Conservation (phyloP, 1,284 basidiomycete genomes). For the Fomitopsis schrenkii region DNA sequence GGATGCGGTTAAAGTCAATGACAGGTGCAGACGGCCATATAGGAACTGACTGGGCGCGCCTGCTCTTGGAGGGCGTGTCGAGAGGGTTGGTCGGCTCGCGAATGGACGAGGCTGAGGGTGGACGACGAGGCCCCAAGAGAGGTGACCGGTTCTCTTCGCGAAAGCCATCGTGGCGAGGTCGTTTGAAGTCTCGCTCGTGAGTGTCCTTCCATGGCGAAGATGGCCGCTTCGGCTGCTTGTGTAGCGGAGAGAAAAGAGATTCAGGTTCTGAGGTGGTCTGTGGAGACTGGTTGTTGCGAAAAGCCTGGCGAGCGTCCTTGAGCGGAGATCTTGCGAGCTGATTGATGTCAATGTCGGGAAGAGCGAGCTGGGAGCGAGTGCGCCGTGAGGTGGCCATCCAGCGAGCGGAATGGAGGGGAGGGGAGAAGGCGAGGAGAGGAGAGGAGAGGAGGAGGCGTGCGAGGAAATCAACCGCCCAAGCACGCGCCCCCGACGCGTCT, state of each 20-base stretch:
- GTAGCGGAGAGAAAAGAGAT: not conserved
- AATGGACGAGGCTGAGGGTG: conserved; percentile 1
- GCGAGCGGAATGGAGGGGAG: not conserved
- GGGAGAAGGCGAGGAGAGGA: not conserved
- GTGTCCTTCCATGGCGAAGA: conserved; percentile 1
- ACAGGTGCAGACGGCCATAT: not conserved
- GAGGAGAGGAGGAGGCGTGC: not conserved
- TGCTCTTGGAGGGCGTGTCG: not conserved
- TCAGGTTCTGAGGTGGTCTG: not conserved
- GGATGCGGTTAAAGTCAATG: not conserved
- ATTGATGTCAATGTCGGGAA: conserved; percentile 11
- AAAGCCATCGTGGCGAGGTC: conserved; percentile 1
- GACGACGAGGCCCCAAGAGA: not conserved
- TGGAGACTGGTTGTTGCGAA: not conserved
- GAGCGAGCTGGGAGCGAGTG: conserved; percentile 15
- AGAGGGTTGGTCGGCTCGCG: not conserved
- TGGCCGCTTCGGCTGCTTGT: not conserved
- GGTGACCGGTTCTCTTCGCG: conserved; percentile 3
- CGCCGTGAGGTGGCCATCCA: conserved; percentile 1
- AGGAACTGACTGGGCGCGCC: conserved; percentile 12
- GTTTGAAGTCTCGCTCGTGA: not conserved
- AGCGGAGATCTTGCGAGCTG: conserved; percentile 14
- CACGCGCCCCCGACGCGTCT: not conserved
- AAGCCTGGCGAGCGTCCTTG: conserved; percentile 13
- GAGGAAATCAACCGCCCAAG: not conserved